Conservation (phyloP, 805 yeast species). For the Teunomyces cretensis region DNA sequence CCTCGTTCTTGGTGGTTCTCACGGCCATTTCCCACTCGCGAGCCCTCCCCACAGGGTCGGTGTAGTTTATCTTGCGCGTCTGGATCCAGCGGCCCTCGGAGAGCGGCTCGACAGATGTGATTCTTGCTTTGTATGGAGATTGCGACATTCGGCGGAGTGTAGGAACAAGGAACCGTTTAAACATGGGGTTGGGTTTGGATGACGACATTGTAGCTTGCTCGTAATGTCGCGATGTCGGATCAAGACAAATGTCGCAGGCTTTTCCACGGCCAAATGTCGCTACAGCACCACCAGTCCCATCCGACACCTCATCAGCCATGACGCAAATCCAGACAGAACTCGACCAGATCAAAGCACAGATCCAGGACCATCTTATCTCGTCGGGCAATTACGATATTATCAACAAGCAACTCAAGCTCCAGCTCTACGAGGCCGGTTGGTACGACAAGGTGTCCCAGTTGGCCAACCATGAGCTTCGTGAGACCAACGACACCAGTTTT, state of each 20-base stretch:
- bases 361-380: constrained; percentile 67
- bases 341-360: constrained; percentile 53
- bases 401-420: constrained; percentile 59
- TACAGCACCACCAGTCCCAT: neutral
- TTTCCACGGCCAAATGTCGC: neutral
- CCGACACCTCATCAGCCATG: neutral
- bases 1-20: constrained; percentile 56
- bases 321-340: constrained; percentile 25
- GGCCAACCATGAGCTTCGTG: constrained; percentile 50
- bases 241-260: neutral
- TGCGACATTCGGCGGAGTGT: constrained; percentile 4
- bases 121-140: constrained; percentile 37
- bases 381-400: constrained; percentile 82
- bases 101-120: constrained; percentile 34
- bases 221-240: too few relatives aligned
- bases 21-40: constrained; percentile 93
- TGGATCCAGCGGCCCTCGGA: constrained; percentile 45
- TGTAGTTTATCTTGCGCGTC: constrained; percentile 63
- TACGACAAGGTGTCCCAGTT: constrained; percentile 66
- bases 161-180: neutral
- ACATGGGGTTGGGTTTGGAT: neutral
- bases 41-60: constrained; percentile 64
- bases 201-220: neutral
- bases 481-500: constrained; percentile 43
- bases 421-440: constrained; percentile 82